A percentile compares a stretch with the other conserved stretches of the same genome.
These are phyloP conservation scores for Hortaea sp. DNA, from an alignment of 2,329 filamentous ascomycete genomes.

Conservation along the genomic window DNA sequence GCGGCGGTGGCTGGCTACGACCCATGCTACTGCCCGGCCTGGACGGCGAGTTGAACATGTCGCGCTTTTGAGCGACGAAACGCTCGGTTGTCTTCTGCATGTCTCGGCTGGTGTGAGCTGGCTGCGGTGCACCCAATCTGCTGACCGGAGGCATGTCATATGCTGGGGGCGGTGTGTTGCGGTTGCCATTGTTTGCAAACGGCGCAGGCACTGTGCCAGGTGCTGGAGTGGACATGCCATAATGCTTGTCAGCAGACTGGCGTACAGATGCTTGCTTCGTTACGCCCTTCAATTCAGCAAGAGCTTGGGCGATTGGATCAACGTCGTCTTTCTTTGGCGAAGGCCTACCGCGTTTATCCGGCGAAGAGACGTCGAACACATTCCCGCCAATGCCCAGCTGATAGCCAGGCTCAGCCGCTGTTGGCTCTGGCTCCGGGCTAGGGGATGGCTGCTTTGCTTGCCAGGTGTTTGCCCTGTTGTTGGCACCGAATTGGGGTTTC, in stretches of 20 bases:
- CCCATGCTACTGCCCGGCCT: constrained; percentile 17
- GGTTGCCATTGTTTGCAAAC: constrained; percentile 33
- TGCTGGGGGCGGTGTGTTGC: constrained; percentile 75
- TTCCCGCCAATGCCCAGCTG: constrained; percentile 93
- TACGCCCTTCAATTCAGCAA: constrained; percentile 85
- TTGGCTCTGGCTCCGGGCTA: constrained; percentile 55
- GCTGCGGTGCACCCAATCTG: constrained; percentile 76
- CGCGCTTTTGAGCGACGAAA: constrained; percentile 72
- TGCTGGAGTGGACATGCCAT: constrained; percentile 79
- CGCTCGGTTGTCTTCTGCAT: constrained; percentile 94
- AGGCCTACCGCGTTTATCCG: constrained; percentile 45
- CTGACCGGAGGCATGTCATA: constrained; percentile 68
- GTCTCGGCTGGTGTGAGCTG: constrained; percentile 81
- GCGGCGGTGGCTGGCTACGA: constrained; percentile 20
- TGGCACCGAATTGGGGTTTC: constrained; percentile 22
- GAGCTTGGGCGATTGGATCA: constrained; percentile 83
- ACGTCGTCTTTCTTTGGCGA: constrained; percentile 36
- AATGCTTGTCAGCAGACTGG: constrained; percentile 92
- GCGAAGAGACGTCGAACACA: constrained; percentile 81
- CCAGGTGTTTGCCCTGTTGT: constrained; percentile 21
- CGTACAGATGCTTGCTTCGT: constrained; percentile 69
- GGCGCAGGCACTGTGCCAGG: constrained; percentile 38
- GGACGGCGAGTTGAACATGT: constrained; percentile 51
- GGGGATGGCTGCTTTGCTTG: constrained; percentile 24
- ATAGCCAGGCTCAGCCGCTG: constrained; percentile 84